A percentile compares a stretch with the other conserved stretches of the same genome.
Evolutionary conservation across 495 filamentous ascomycete species (phyloP).

Genomic region (Aspergillus incahuasiensis): DNA sequence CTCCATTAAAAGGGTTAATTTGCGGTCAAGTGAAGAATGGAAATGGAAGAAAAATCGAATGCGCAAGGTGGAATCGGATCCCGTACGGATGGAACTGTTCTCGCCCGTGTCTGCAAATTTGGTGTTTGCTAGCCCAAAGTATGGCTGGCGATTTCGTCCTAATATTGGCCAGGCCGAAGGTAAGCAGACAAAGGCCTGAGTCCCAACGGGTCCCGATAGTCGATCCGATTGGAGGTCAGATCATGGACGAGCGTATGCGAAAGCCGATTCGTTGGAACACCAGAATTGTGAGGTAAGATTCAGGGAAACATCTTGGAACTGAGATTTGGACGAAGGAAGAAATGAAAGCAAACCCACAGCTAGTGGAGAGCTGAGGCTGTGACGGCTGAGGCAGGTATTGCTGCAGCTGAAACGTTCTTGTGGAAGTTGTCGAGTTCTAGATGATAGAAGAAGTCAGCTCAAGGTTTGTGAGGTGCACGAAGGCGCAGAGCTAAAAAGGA

Average conservation of each 20-base stretch:
- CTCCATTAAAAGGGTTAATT: constrained; percentile 1
- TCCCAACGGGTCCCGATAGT: neutral
- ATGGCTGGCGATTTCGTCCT: neutral
- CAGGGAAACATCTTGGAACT: constrained; percentile 2
- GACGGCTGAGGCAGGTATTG: constrained; percentile 11
- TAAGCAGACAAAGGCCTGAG: neutral
- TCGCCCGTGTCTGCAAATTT: neutral
- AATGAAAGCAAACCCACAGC: neutral
- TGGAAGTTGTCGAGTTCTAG: constrained; percentile 1
- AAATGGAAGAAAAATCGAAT: constrained; percentile 1
- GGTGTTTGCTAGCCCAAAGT: constrained; percentile 4
- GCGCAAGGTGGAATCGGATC: neutral
- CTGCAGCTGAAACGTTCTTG: constrained; percentile 10
- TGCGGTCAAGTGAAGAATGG: neutral
- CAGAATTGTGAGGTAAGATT: neutral
- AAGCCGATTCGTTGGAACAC: constrained; percentile 6
- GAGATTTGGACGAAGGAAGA: neutral
- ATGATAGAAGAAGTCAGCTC: neutral
- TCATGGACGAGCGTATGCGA: neutral
- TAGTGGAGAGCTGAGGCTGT: constrained; percentile 4
- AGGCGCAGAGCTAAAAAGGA: neutral
- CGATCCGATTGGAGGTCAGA: constrained; percentile 5
- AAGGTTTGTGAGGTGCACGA: neutral
- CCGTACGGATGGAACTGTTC: neutral
- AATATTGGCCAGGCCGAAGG: constrained; percentile 1